Conservation (phyloP, 345 rosid genomes). For the Durio zibethinus region DNA sequence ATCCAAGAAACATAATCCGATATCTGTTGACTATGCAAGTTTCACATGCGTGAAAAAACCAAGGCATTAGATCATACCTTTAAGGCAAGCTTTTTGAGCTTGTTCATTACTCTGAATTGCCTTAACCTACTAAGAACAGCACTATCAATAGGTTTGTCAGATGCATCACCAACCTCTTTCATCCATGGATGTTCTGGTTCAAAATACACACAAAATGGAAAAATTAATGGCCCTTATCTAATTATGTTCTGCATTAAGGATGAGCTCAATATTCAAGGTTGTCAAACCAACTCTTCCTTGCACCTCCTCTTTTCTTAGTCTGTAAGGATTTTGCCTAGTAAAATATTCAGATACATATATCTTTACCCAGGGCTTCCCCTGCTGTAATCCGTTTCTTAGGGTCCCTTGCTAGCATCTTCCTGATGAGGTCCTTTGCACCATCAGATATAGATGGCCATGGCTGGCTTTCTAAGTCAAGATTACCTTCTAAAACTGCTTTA, state of each 20-base stretch:
- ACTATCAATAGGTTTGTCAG: conserved; percentile 72
- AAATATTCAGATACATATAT: neutral
- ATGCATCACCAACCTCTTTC: conserved; percentile 47
- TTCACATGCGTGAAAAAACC: neutral
- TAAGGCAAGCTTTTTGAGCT: conserved; percentile 83
- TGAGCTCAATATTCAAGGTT: neutral
- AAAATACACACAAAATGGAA: neutral
- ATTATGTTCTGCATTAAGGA: neutral
- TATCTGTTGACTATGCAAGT: neutral
- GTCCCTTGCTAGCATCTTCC: conserved; percentile 62
- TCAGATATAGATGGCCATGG: conserved; percentile 83
- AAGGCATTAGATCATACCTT: conserved; percentile 41
- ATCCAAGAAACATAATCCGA: neutral
- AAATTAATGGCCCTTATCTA: conserved; percentile 1
- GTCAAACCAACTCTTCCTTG: neutral
- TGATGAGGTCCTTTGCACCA: conserved; percentile 73
- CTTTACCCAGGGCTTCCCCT: conserved; percentile 71
- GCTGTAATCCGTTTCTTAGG: conserved; percentile 74
- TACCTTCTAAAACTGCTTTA: conserved; percentile 42
- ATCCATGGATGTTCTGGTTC: conserved; percentile 86
- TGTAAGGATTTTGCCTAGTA: neutral
- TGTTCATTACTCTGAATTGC: conserved; percentile 89
- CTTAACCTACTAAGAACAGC: conserved; percentile 83
- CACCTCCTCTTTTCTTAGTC: neutral
- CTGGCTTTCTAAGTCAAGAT: conserved; percentile 55